Evolutionary conservation across 106 monocot species (phyloP).

Genomic region (Gastrodia elata): DNA sequence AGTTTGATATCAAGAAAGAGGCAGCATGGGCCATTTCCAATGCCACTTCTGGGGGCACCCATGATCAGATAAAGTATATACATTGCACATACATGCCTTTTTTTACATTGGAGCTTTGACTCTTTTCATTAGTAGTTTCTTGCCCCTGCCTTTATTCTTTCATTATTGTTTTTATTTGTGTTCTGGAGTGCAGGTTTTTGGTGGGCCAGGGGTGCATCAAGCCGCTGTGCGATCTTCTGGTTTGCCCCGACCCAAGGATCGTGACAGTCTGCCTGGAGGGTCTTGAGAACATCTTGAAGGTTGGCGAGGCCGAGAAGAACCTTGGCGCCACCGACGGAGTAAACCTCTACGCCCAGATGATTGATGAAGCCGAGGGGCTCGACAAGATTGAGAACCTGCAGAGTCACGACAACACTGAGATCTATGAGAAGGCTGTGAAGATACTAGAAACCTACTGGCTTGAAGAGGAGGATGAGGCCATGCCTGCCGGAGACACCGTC

Average conservation of each 20-base stretch:
- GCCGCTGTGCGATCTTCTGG: conserved; percentile 22
- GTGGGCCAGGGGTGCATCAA: conserved; percentile 22
- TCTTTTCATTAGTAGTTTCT: neutral
- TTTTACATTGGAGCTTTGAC: no score
- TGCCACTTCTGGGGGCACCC: conserved; percentile 21
- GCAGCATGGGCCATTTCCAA: conserved; percentile 28
- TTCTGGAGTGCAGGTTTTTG: conserved; percentile 9
- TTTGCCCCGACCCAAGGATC: conserved; percentile 22
- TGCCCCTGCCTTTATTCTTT: neutral
- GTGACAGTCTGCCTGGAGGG: conserved; percentile 23
- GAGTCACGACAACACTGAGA: conserved; percentile 25
- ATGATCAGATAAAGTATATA: conserved; percentile 24
- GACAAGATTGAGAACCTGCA: conserved; percentile 27
- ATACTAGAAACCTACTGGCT: conserved; percentile 23
- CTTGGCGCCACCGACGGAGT: conserved; percentile 10
- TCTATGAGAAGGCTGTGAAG: conserved; percentile 27
- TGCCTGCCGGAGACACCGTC: conserved; percentile 4
- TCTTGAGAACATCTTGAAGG: conserved; percentile 26
- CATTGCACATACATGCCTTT: no score
- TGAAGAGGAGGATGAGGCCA: conserved; percentile 23
- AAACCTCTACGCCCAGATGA: conserved; percentile 19
- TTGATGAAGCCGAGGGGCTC: conserved; percentile 21
- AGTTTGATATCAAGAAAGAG: conserved; percentile 31
- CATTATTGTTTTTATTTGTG: neutral
- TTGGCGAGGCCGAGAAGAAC: conserved; percentile 24